These are phyloP conservation scores for Podila clonocystis DNA, from an alignment of 192 early-diverging fungal genomes.

Conservation along the genomic window DNA sequence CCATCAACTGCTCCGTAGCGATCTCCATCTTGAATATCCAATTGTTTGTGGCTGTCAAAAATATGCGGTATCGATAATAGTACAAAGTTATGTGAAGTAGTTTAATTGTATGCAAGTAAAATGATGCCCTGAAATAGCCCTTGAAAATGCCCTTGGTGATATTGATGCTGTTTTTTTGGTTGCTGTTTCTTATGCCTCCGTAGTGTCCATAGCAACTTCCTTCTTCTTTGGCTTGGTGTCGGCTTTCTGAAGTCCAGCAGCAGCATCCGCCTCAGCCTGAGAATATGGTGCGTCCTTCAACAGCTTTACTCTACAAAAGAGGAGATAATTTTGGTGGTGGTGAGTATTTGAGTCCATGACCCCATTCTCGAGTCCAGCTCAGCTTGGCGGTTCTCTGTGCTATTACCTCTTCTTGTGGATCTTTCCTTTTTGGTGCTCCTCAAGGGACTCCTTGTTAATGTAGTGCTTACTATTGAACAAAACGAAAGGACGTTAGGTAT, in stretches of 20 bases:
- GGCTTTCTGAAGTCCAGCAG: conserved; percentile 68
- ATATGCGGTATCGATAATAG: not conserved
- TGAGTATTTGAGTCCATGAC: conserved; percentile 2
- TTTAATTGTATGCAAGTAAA: conserved; percentile 11
- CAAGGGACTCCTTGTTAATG: conserved; percentile 66
- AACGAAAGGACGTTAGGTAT: too few relatives aligned
- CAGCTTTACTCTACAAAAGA: conserved; percentile 70
- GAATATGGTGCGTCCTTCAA: conserved; percentile 89
- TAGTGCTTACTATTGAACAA: conserved; percentile 69
- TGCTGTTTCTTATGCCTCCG: not conserved
- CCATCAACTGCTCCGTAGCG: too few relatives aligned
- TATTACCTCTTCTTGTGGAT: conserved; percentile 82
- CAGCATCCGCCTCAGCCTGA: conserved; percentile 87
- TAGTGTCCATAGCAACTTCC: conserved; percentile 31
- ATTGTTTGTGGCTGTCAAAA: not conserved
- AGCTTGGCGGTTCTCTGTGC: not conserved
- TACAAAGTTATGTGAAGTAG: not conserved
- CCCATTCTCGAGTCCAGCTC: too few relatives aligned
- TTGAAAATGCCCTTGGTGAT: not conserved
- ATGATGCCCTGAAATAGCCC: not conserved
- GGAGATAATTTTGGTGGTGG: not conserved
- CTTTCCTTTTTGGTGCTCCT: conserved; percentile 79
- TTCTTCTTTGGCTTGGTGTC: conserved; percentile 56
- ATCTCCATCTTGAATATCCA: not conserved
- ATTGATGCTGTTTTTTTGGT: not conserved